Percentiles rank a stretch among this genome's conserved stretches.
phyloP scores from a whole-genome alignment of 2,329 filamentous ascomycete species.

The Aspergillus fischeri region DNA sequence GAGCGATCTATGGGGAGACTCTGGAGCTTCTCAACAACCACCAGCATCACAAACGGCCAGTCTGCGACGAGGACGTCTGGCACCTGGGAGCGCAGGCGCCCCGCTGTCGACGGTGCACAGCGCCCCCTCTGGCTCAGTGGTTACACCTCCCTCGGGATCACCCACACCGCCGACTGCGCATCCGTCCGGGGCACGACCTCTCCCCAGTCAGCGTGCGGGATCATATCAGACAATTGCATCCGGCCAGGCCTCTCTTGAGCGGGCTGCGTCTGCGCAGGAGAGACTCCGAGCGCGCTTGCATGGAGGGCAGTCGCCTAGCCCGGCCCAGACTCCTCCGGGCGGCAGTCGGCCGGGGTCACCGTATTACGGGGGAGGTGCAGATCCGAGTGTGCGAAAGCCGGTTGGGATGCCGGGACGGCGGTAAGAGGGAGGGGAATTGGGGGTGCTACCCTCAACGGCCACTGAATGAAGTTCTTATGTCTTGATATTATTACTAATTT shows the following conservation, averaged over 20 bases:
- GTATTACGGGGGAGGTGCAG: constrained; percentile 17
- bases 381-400: constrained; percentile 31
- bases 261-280: constrained; percentile 62
- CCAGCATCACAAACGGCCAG: constrained; percentile 34
- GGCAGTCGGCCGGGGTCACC: constrained; percentile 12
- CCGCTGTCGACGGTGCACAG: constrained; percentile 19
- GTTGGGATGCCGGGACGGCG: constrained; percentile 23
- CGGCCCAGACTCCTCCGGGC: constrained; percentile 16
- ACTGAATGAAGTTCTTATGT: neutral
- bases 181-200: constrained; percentile 48
- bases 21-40: constrained; percentile 25
- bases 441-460: no score
- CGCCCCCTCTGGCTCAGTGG: constrained; percentile 18
- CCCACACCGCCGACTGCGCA: constrained; percentile 22
- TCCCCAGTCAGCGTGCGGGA: constrained; percentile 69
- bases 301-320: constrained; percentile 42
- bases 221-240: constrained; percentile 62
- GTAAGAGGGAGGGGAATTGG: neutral
- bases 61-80: constrained; percentile 32
- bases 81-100: constrained; percentile 18
- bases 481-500: neutral
- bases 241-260: constrained; percentile 30
- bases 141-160: constrained; percentile 23
- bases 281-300: constrained; percentile 76
- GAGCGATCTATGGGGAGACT: constrained; percentile 57